These are phyloP conservation scores for Nadsonia commutata DNA, from an alignment of 1,139 yeast species.

Conservation along the genomic window DNA sequence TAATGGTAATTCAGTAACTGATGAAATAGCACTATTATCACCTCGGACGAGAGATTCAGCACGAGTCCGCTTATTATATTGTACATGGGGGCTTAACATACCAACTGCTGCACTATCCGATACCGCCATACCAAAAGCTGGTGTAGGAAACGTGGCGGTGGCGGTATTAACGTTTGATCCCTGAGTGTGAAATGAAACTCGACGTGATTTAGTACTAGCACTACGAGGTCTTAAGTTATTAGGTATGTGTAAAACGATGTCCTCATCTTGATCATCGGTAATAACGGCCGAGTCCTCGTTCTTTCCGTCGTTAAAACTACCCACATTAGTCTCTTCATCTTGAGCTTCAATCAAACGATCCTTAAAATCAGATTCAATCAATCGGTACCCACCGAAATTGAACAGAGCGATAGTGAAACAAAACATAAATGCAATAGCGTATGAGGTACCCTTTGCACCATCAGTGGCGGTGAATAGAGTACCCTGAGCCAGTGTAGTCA, in stretches of 20 bases:
- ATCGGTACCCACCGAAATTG: slow-evolving; percentile 57
- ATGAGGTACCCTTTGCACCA: slow-evolving; percentile 72
- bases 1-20: not conserved
- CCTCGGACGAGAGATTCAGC: not conserved
- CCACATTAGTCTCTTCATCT: not conserved
- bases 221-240: no score
- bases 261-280: no score
- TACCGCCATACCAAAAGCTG: not conserved
- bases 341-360: slow-evolving; percentile 1
- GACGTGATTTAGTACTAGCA: no score
- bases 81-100: not conserved
- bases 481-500: slow-evolving; percentile 65
- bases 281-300: no score
- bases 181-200: no score
- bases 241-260: no score
- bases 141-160: no score
- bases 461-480: slow-evolving; percentile 41
- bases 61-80: not conserved
- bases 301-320: not conserved
- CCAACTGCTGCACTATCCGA: no score
- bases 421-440: slow-evolving; percentile 65
- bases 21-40: not conserved
- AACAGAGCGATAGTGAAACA: slow-evolving; percentile 59
- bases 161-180: no score
- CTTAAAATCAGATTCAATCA: slow-evolving; percentile 56